These are phyloP conservation scores for Boletus rufocinnamomeus DNA, from an alignment of 768 basidiomycete genomes.

Conservation along the genomic window DNA sequence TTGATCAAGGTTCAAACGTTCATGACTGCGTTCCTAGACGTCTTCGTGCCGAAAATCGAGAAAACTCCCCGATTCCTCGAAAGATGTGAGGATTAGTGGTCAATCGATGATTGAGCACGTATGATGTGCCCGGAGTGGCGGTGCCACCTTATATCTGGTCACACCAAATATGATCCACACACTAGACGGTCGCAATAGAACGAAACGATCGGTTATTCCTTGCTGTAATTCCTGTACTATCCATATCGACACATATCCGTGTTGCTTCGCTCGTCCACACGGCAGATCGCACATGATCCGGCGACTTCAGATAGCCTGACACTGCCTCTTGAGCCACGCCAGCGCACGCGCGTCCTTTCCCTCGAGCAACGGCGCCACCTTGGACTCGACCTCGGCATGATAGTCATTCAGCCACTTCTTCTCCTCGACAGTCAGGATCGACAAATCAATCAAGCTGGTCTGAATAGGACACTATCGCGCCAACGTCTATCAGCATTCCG, in stretches of 20 bases:
- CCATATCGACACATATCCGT: slow-evolving; percentile 1
- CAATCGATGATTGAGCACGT: background rate
- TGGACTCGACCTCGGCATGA: slow-evolving; percentile 61
- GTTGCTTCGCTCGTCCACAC: background rate
- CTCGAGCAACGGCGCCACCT: slow-evolving; percentile 61
- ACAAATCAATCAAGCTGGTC: slow-evolving; percentile 71
- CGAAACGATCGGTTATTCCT: background rate
- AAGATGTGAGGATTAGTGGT: too few species aligned
- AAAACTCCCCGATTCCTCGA: background rate
- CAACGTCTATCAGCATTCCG: background rate
- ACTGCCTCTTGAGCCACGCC: slow-evolving; percentile 26
- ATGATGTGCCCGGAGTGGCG: background rate
- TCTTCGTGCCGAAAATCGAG: background rate
- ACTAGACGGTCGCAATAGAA: background rate
- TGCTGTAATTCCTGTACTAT: background rate
- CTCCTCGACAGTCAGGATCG: slow-evolving; percentile 67
- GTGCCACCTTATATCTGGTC: background rate
- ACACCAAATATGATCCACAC: background rate
- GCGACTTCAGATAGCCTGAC: slow-evolving; percentile 13
- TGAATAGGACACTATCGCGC: slow-evolving; percentile 73
- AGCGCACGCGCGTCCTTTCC: slow-evolving; percentile 34
- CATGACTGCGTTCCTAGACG: background rate
- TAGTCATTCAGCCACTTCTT: slow-evolving; percentile 82
- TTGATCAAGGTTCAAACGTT: background rate
- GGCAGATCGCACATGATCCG: background rate